Percentiles rank a stretch among this genome's conserved stretches.
Conservation (phyloP, 192 early-diverging fungal genomes). For the Physocladia obscura region DNA sequence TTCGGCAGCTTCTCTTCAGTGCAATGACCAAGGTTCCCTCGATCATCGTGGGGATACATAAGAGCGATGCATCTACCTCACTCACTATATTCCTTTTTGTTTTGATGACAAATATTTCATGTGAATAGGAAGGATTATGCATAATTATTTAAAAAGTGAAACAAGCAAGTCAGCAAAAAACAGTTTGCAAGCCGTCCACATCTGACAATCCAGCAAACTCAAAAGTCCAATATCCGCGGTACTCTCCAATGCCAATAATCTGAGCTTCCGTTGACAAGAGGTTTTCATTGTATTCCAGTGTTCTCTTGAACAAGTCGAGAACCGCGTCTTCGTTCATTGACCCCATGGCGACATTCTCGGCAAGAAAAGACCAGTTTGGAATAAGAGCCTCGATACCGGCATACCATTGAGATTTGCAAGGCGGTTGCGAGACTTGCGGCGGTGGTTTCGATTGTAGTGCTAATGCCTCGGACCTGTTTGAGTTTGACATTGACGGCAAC, state of each 20-base stretch:
- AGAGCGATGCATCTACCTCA: slow-evolving; percentile 27
- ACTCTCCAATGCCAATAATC: slow-evolving; percentile 21
- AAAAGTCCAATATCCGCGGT: slow-evolving; percentile 26
- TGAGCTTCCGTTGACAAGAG: slow-evolving; percentile 9
- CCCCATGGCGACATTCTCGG: slow-evolving; percentile 26
- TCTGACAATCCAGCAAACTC: slow-evolving; percentile 26
- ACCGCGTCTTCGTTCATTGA: slow-evolving; percentile 9
- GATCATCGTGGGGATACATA: not conserved
- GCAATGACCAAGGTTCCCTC: slow-evolving; percentile 18
- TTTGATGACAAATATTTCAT: too few species aligned
- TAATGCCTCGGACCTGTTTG: not conserved
- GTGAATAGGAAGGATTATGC: too few species aligned
- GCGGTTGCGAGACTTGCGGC: too few species aligned
- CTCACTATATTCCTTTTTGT: not conserved
- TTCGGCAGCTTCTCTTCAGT: slow-evolving; percentile 27
- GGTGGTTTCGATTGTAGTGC: not conserved
- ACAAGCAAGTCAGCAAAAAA: slow-evolving; percentile 9
- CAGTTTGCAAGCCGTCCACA: not conserved
- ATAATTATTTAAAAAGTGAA: not conserved
- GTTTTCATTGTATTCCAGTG: slow-evolving; percentile 18
- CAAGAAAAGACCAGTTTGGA: slow-evolving; percentile 25
- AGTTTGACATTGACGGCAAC: not conserved
- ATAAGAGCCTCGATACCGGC: slow-evolving; percentile 8
- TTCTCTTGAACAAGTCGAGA: slow-evolving; percentile 18
- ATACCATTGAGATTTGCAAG: slow-evolving; percentile 7